Evolutionary conservation across 2,329 filamentous ascomycete genomes (phyloP).

Genomic region (Aspergillus sp.): DNA sequence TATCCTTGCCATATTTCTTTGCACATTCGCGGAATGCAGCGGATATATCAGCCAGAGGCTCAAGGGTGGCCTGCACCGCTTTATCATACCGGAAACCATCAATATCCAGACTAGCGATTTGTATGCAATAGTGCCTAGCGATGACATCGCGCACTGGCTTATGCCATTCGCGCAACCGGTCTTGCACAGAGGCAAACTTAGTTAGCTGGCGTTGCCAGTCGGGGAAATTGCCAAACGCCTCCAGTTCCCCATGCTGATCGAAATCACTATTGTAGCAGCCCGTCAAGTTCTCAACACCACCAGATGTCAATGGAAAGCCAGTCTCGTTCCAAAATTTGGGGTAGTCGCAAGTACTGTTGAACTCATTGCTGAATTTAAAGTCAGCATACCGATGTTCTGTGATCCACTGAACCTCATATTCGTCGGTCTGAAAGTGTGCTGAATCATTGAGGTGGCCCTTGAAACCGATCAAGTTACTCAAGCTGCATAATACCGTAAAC

Average conservation of each 20-base stretch:
- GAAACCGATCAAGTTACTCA: conserved; percentile 65
- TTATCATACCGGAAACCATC: conserved; percentile 69
- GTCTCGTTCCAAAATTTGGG: conserved; percentile 63
- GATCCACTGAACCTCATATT: conserved; percentile 62
- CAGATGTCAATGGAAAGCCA: conserved; percentile 48
- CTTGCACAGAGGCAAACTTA: conserved; percentile 67
- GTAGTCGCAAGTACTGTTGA: conserved; percentile 57
- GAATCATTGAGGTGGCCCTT: conserved; percentile 60
- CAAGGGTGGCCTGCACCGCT: conserved; percentile 64
- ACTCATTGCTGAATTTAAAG: conserved; percentile 56
- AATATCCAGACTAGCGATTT: conserved; percentile 62
- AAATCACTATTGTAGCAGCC: conserved; percentile 66
- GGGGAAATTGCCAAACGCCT: conserved; percentile 63
- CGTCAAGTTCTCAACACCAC: conserved; percentile 48
- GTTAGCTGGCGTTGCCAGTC: conserved; percentile 65
- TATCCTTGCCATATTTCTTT: conserved; percentile 55
- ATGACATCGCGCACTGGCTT: conserved; percentile 56
- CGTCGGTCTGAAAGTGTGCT: conserved; percentile 55
- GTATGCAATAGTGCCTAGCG: conserved; percentile 63
- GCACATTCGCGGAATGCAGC: conserved; percentile 59
- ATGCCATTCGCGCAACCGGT: conserved; percentile 65
- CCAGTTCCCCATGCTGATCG: conserved; percentile 64
- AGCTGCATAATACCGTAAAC: conserved; percentile 12
- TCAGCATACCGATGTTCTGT: conserved; percentile 56
- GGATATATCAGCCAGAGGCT: conserved; percentile 60